Base-by-base conservation (phyloP, 2,329 filamentous ascomycete genomes). In the Pseudogymnoascus sp. region DNA sequence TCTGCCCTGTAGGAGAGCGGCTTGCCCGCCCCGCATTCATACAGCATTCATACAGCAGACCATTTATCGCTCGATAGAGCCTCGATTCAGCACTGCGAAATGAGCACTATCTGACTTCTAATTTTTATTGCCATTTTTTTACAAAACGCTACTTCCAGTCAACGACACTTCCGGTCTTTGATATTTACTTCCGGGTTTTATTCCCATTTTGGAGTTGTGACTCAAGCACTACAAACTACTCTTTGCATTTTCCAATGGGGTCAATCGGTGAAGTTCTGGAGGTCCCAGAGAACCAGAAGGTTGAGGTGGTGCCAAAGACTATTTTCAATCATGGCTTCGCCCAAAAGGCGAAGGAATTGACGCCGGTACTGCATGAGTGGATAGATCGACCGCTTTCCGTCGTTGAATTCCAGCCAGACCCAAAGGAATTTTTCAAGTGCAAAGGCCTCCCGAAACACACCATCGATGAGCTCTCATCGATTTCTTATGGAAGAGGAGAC, bases 401-500 rank as follows among this genome's bases (percentile, higher is more conserved):
- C 33, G 56, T 72, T 44, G 47, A 65, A 8, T 73, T 72, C 53
- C 64, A 68, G 29, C 40, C 64, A 4, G 67, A 69, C 26, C 26
- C 47, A 13, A 53, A 50, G 14, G 38, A 56, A 5, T 72, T 70
- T 64, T 73, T 71, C 44, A 61, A 63, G 19, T 65, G 59, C 42
- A 67, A 53, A 64, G 19, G 19, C 66, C 6, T 31, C 31, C 26
- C 26, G n/a, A 50, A 50, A n/a, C 53, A 62, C 16, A n/a, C 63
- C 4, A 64, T 71, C 19, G 63, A 65, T 5, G 59, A 69, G 8
- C 64, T 53, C 26, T 69, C 10, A 31, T 65, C 6, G 38, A 62
- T 47, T 56, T 64, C 62, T 11, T 69, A 53, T 68, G 72, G 72
- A 64, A 70, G 24, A 70, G 70, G 61, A 63, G 70, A 72, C 19